A percentile compares a stretch with the other conserved stretches of the same genome.
Conservation (phyloP, 2,329 filamentous ascomycete species). For the Fusarium sp. region DNA sequence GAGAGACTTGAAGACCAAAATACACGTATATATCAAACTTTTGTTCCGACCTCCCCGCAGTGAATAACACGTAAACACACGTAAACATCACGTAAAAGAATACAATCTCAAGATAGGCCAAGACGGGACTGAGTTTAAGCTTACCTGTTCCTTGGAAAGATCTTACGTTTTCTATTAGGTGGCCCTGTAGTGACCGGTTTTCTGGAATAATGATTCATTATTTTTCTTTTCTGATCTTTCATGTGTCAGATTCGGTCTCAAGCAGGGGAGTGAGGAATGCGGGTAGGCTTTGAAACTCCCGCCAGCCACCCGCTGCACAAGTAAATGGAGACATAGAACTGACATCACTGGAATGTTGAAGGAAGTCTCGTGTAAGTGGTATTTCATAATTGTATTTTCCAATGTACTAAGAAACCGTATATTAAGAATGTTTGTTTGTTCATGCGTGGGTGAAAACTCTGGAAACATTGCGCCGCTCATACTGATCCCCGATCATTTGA, state of each 20-base stretch:
- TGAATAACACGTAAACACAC: neutral
- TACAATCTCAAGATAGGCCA: neutral
- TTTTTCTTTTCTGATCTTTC: neutral
- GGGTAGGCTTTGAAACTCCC: slow-evolving; percentile 14
- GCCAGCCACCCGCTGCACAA: slow-evolving; percentile 15
- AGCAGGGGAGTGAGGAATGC: slow-evolving; percentile 12
- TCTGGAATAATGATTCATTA: neutral
- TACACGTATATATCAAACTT: neutral
- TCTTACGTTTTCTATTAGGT: neutral
- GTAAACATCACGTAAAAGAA: neutral
- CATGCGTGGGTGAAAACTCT: slow-evolving; percentile 26
- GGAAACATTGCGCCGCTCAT: slow-evolving; percentile 36
- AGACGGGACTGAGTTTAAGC: neutral
- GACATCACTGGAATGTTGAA: slow-evolving; percentile 24
- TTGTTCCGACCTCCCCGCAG: neutral
- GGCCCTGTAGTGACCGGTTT: neutral
- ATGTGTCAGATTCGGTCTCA: neutral
- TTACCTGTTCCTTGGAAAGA: neutral
- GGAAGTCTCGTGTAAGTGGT: slow-evolving; percentile 3
- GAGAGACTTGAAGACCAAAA: slow-evolving; percentile 10
- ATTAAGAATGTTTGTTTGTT: slow-evolving; percentile 33
- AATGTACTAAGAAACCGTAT: slow-evolving; percentile 26
- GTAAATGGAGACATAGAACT: neutral
- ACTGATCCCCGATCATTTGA: slow-evolving; percentile 38
- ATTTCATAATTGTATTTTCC: slow-evolving; percentile 14